These are phyloP conservation scores for Rheum nobile DNA, from an alignment of 148 eudicot species.

Conservation along the genomic window DNA sequence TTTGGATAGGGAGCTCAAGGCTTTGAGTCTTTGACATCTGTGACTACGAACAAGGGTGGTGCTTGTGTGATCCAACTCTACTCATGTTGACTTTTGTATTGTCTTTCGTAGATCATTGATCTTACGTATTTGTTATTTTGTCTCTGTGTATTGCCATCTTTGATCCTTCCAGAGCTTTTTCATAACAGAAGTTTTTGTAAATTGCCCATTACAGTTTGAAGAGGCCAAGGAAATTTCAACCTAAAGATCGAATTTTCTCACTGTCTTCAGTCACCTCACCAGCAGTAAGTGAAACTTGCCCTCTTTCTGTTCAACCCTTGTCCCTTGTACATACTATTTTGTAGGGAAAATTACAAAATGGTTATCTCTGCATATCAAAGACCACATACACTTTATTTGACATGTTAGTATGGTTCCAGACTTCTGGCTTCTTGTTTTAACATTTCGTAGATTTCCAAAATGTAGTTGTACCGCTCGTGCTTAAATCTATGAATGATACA, in stretches of 20 bases:
- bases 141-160: background rate
- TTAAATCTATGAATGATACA: background rate
- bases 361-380: background rate
- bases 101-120: too few species aligned
- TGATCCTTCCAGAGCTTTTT: background rate
- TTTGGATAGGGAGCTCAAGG: too few species aligned
- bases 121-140: background rate
- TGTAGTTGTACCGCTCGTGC: background rate
- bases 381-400: too few species aligned
- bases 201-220: conserved; percentile 56
- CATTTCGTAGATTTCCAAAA: background rate
- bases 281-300: conserved; percentile 44
- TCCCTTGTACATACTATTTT: background rate
- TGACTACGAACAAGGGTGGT: background rate
- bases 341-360: background rate
- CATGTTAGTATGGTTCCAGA: background rate
- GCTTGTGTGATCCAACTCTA: background rate
- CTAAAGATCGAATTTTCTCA: conserved; percentile 92
- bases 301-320: background rate
- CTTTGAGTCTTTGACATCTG: background rate
- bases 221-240: conserved; percentile 85
- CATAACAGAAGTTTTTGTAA: conserved; percentile 4
- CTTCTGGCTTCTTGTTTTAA: background rate
- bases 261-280: conserved; percentile 90
- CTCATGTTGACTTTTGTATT: background rate